phyloP scores from a whole-genome alignment of 1,284 basidiomycete genomes.

The Leccinum variabile region DNA sequence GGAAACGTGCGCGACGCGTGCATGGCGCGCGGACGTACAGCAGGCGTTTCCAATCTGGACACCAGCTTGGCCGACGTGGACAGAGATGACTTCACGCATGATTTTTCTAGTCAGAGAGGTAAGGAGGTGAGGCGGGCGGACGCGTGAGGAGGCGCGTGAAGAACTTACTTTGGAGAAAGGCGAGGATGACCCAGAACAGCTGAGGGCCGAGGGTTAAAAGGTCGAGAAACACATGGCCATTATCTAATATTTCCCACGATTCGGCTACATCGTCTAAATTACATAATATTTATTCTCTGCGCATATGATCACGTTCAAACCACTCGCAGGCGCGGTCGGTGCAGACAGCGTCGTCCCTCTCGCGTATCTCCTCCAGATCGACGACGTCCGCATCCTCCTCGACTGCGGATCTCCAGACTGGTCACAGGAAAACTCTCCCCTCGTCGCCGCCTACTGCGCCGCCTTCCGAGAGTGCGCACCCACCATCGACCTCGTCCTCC shows the following conservation, averaged over 20 bases:
- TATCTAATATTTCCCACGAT: constrained; percentile 39
- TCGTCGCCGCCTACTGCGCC: constrained; percentile 64
- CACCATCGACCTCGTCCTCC: constrained; percentile 80
- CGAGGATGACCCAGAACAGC: constrained; percentile 35
- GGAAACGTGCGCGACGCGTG: constrained; percentile 19
- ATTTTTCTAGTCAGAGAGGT: constrained; percentile 24
- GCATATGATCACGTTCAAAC: constrained; percentile 82
- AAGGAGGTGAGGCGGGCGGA: constrained; percentile 8
- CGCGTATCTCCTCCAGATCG: constrained; percentile 89
- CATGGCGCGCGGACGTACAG: constrained; percentile 56
- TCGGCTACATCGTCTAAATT: constrained; percentile 14
- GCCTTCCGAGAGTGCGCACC: constrained; percentile 71
- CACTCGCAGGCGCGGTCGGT: constrained; percentile 79
- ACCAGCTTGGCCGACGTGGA: constrained; percentile 95
- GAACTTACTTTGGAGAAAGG: constrained; percentile 29
- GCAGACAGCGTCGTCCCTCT: constrained; percentile 66
- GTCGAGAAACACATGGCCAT: constrained; percentile 35
- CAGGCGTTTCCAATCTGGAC: constrained; percentile 97
- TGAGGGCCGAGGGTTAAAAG: constrained; percentile 40
- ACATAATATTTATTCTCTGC: constrained; percentile 5
- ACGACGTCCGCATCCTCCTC: constrained; percentile 90
- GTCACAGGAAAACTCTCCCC: constrained; percentile 55
- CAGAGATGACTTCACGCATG: constrained; percentile 93
- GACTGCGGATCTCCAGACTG: constrained; percentile 93
- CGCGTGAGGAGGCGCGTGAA: constrained; percentile 33